A percentile compares a stretch with the other conserved stretches of the same genome.
Evolutionary conservation across 1,284 basidiomycete genomes (phyloP).

Genomic region (Leccinum pallidistipes): DNA sequence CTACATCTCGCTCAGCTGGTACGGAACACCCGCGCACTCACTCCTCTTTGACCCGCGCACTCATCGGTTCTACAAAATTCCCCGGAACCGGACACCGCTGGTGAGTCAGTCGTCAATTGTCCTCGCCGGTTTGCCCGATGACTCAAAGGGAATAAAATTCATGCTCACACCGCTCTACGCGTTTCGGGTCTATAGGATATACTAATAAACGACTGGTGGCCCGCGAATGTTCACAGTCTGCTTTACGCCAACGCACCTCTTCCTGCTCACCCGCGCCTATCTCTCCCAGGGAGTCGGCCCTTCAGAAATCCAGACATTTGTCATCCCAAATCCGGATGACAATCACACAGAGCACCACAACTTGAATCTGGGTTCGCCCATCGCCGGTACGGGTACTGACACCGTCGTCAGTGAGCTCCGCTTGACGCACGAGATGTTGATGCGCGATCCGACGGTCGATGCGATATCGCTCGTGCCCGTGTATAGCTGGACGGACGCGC

Average conservation of each 20-base stretch:
- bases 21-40: not conserved
- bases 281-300: not conserved
- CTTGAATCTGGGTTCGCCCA: not conserved
- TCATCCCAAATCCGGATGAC: constrained; percentile 5
- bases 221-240: constrained; percentile 14
- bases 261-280: not conserved
- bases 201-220: constrained; percentile 3
- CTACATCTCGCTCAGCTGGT: not conserved
- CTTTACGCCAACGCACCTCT: not conserved
- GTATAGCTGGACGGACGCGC: not conserved
- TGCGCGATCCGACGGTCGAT: no score
- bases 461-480: not conserved
- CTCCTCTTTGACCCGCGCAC: not conserved
- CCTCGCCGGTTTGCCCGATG: no score
- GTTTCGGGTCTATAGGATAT: not conserved
- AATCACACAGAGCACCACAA: not conserved
- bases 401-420: not conserved
- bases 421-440: not conserved
- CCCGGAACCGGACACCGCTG: not conserved
- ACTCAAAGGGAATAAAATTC: not conserved
- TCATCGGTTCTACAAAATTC: not conserved
- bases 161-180: not conserved
- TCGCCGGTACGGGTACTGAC: not conserved
- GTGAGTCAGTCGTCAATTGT: no score
- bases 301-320: constrained; percentile 21